Evolutionary conservation across 2,329 filamentous ascomycete species (phyloP), one percentile per base, ranked within the genome.

Genomic region (Fusarium tanahbumbuense): DNA sequence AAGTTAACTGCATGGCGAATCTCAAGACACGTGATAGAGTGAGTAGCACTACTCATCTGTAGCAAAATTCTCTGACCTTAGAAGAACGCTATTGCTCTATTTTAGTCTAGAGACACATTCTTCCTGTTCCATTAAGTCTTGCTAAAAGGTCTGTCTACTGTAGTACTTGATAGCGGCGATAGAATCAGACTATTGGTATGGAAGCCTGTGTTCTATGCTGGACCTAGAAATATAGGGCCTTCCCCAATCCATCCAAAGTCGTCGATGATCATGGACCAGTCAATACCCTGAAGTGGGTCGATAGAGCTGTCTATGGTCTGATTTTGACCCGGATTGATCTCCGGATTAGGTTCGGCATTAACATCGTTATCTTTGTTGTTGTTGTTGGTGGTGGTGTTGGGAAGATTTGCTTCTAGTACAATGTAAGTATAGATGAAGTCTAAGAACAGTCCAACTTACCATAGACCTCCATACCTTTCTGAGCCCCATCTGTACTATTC

Each of bases 241-340:
- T 77, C 73, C 16, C 74, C 74, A 4, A 72, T 75, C 83, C 83
- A 85, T 62, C 83, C 83, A 71, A 85, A 85, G 47, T 86, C 84
- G 59, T 84, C 82, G 79, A 85, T 82, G 32, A 86, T 81, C 58
- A 83, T 81, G 63, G 82, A 80, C 84, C 84, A 86, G 73, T 86
- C 84, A 42, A 86, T 79, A 46, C 83, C 80, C 53, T 83, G 81
- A 30, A 84, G 77, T 5, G 76, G 75, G 52, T 83, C 81, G 7
- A 76, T 67, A 13, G 55, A 64, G 55, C 53, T 67, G 34, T 60
- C 71, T 61, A 65, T 60, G n/a, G 58, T 59, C 34, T 77, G 72
- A 16, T 63, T 53, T 41, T 71, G 68, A n/a, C 28, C 27, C n/a
- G 18, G 16, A 23, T 41, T 45, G n/a, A 48, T 28, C 15, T 73